phyloP scores from a whole-genome alignment of 345 rosid genomes.

The Gossypium sturtianum region DNA sequence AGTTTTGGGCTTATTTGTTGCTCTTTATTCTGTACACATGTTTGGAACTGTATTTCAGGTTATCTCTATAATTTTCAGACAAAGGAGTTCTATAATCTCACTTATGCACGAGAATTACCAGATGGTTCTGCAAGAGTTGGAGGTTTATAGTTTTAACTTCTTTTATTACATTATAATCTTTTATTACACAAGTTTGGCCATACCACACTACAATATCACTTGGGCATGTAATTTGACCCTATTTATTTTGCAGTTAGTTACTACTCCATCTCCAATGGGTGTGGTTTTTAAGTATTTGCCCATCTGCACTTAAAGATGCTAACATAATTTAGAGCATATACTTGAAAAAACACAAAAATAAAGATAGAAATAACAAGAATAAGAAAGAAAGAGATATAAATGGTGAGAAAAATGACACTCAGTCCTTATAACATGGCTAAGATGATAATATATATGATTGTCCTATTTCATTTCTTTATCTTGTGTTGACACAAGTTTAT shows the following conservation, averaged over 20 bases:
- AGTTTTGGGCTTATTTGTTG: neutral
- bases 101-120: conserved; percentile 73
- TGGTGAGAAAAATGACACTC: neutral
- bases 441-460: neutral
- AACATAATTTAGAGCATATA: neutral
- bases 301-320: neutral
- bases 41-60: conserved; percentile 41
- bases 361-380: neutral
- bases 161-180: neutral
- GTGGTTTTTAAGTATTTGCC: neutral
- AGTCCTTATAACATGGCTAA: neutral
- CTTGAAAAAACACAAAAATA: neutral
- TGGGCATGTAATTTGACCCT: neutral
- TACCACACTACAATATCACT: neutral
- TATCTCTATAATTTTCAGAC: conserved; percentile 85
- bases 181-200: neutral
- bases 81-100: conserved; percentile 86
- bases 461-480: neutral
- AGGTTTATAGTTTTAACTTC: conserved; percentile 45
- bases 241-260: neutral
- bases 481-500: neutral
- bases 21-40: conserved; percentile 1
- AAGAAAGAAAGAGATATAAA: neutral
- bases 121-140: conserved; percentile 84
- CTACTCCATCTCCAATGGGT: neutral